Evolutionary conservation across 345 rosid species (phyloP).

Genomic region (Sonneratia alba): DNA sequence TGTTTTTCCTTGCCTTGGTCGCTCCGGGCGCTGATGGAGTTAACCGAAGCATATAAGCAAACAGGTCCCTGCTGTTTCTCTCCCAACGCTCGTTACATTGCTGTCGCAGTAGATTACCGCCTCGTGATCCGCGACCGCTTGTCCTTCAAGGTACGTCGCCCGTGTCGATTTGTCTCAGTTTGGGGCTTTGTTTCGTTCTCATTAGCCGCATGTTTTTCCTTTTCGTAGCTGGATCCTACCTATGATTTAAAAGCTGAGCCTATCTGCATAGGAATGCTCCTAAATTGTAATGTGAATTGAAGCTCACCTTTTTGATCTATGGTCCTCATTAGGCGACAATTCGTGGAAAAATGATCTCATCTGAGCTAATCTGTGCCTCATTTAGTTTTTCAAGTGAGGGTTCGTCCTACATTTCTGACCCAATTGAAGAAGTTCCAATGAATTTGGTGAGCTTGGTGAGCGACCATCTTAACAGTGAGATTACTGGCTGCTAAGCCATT

Average conservation of each 20-base stretch:
- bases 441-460: too few species aligned
- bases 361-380: background rate
- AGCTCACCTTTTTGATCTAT: background rate
- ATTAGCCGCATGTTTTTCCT: background rate
- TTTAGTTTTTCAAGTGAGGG: background rate
- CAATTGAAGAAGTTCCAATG: background rate
- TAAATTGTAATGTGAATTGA: background rate
- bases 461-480: background rate
- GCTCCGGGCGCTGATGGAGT: slow-evolving; percentile 44
- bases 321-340: background rate
- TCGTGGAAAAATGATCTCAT: background rate
- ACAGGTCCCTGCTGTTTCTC: slow-evolving; percentile 89
- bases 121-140: slow-evolving; percentile 81
- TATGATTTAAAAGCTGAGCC: background rate
- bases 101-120: slow-evolving; percentile 80
- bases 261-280: background rate
- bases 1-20: too few species aligned
- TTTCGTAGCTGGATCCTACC: background rate
- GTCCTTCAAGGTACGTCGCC: slow-evolving; percentile 55
- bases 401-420: background rate
- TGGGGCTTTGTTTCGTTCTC: background rate
- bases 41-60: slow-evolving; percentile 79
- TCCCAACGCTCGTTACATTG: slow-evolving; percentile 78
- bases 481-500: background rate
- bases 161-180: background rate